Evolutionary conservation across 225 moss, liverwort and hornwort genomes (phyloP).

Genomic region (Asterella californica): DNA sequence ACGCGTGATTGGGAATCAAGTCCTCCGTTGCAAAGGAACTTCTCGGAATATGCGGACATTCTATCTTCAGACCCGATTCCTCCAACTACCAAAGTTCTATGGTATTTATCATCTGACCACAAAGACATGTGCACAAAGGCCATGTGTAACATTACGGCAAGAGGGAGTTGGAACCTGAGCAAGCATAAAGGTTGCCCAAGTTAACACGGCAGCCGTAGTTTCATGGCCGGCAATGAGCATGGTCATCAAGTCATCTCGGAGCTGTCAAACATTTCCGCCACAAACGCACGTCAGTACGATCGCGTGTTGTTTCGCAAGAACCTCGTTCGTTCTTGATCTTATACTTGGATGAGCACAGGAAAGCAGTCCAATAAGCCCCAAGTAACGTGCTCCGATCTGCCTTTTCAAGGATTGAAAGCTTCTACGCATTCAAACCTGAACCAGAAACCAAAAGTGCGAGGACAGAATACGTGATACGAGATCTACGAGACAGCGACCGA

Average conservation of each 20-base stretch:
- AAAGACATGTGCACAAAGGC: no score
- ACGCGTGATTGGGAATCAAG: no score
- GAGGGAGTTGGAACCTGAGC: constrained; percentile 55
- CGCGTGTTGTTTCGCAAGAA: not conserved
- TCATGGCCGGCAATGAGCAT: constrained; percentile 99
- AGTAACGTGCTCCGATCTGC: not conserved
- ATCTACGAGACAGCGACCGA: not conserved
- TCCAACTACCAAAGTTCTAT: not conserved
- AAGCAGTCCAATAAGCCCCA: not conserved
- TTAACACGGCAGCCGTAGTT: constrained; percentile 95
- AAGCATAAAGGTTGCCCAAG: constrained; percentile 91
- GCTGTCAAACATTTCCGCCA: constrained; percentile 38
- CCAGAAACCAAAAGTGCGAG: not conserved
- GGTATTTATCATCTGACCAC: not conserved
- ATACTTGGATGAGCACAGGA: not conserved
- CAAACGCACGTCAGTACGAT: not conserved
- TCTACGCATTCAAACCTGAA: not conserved
- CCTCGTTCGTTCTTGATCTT: not conserved
- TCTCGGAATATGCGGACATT: no score
- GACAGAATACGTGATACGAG: not conserved
- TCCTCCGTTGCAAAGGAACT: no score
- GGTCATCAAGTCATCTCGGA: constrained; percentile 98
- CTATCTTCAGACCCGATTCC: not conserved
- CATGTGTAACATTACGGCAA: not conserved
- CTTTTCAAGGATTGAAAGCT: not conserved